These are phyloP conservation scores for Ramichloridium luteum DNA, from an alignment of 2,329 filamentous ascomycete genomes.

Conservation along the genomic window DNA sequence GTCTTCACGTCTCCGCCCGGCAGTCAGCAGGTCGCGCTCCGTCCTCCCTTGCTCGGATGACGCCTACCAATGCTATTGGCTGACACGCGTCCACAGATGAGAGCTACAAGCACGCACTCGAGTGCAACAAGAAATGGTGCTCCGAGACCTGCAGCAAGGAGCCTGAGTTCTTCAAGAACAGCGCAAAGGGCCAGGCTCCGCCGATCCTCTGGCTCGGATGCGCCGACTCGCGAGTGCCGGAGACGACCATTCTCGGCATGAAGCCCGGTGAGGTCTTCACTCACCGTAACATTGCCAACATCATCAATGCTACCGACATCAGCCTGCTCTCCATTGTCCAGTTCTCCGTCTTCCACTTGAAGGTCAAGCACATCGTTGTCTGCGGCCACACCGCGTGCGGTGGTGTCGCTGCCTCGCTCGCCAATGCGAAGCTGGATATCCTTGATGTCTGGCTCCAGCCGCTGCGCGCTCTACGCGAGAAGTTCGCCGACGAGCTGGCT, in stretches of 20 bases:
- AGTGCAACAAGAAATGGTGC: conserved; percentile 60
- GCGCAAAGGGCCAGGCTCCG: conserved; percentile 55
- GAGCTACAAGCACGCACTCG: conserved; percentile 43
- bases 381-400: conserved; percentile 52
- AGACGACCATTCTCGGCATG: conserved; percentile 67
- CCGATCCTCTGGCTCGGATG: conserved; percentile 73
- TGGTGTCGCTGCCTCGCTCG: conserved; percentile 44
- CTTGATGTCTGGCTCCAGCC: conserved; percentile 51
- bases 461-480: conserved; percentile 41
- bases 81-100: too few species aligned
- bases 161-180: conserved; percentile 56
- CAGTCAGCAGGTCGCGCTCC: too few species aligned
- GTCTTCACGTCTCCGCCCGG: too few species aligned
- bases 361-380: conserved; percentile 51
- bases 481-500: conserved; percentile 40
- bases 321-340: conserved; percentile 65
- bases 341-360: conserved; percentile 61
- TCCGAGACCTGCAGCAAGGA: conserved; percentile 52
- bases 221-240: conserved; percentile 73
- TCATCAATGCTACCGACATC: conserved; percentile 62
- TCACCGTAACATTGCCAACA: conserved; percentile 84
- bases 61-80: too few species aligned
- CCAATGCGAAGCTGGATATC: conserved; percentile 44
- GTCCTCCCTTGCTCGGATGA: conserved; percentile 12
- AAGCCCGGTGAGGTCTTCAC: conserved; percentile 78